Evolutionary conservation across 1,284 basidiomycete species (phyloP).

Genomic region (Ganoderma lucidum): DNA sequence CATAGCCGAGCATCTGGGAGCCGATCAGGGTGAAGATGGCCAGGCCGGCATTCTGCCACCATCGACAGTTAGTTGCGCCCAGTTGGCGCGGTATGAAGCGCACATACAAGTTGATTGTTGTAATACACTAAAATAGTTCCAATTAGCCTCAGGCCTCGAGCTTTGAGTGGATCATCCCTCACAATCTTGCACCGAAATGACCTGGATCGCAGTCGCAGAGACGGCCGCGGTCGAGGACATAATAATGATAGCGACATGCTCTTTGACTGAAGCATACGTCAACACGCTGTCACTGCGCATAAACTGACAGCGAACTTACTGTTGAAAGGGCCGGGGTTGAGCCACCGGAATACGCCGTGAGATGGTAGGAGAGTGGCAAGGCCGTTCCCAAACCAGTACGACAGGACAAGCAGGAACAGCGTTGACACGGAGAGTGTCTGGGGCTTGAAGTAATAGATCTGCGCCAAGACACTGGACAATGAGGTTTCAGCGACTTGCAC

Average conservation of each 20-base stretch:
- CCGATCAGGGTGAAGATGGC: constrained; percentile 45
- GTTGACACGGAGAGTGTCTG: constrained; percentile 44
- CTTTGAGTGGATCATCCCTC: constrained; percentile 16
- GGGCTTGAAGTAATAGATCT: constrained; percentile 50
- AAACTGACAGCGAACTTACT: constrained; percentile 36
- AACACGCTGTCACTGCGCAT: not conserved
- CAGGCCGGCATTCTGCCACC: constrained; percentile 37
- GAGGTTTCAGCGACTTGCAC: constrained; percentile 23
- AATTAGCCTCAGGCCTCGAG: not conserved
- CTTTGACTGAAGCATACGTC: constrained; percentile 38
- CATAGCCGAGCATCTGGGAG: constrained; percentile 43
- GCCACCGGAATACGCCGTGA: constrained; percentile 44
- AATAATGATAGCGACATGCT: constrained; percentile 46
- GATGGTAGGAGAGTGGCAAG: constrained; percentile 44
- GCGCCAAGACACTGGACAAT: constrained; percentile 45
- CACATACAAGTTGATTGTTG: constrained; percentile 41
- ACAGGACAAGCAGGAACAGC: constrained; percentile 47
- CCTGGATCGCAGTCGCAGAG: constrained; percentile 47
- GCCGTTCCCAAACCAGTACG: constrained; percentile 47
- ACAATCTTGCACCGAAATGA: constrained; percentile 47
- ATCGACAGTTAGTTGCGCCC: not conserved
- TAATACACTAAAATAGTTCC: constrained; percentile 39
- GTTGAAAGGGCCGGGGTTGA: constrained; percentile 56
- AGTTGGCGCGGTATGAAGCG: not conserved
- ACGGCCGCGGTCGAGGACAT: constrained; percentile 46